Evolutionary conservation across 176 grass and related monocot species (phyloP).

Genomic region (Aegilops tauschii): DNA sequence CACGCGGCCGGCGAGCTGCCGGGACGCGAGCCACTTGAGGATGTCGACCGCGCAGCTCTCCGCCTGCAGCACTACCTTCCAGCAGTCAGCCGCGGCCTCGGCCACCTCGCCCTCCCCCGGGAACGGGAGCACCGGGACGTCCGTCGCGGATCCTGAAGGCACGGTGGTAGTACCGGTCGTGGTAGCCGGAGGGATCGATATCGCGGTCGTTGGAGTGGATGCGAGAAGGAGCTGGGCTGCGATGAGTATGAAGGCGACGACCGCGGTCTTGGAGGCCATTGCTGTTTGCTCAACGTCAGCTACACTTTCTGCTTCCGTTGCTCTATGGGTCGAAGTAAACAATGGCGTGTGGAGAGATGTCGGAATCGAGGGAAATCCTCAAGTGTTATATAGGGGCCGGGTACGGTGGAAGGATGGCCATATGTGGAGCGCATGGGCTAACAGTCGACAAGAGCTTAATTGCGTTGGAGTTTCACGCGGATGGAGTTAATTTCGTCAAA

Average conservation of each 20-base stretch:
- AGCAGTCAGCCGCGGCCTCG: not conserved
- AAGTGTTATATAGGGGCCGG: not conserved
- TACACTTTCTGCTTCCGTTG: not conserved
- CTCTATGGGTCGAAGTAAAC: not conserved
- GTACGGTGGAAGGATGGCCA: not conserved
- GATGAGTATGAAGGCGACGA: not conserved
- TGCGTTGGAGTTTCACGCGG: not conserved
- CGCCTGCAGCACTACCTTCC: not conserved
- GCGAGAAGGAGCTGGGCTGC: not conserved
- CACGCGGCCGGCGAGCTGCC: not conserved
- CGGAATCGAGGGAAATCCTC: not conserved
- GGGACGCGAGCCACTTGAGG: not conserved
- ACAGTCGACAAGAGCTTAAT: not conserved
- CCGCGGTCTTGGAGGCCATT: not conserved
- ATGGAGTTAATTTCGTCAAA: not conserved
- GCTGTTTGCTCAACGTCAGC: not conserved
- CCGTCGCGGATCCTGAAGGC: not conserved
- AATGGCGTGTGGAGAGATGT: conserved; percentile 8
- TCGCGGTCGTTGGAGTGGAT: not conserved
- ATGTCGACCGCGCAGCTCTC: conserved; percentile 12
- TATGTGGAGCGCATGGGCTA: not conserved
- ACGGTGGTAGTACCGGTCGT: not conserved
- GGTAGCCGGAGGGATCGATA: not conserved
- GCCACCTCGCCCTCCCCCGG: not conserved
- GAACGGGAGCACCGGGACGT: not conserved